Evolutionary conservation across 2,329 filamentous ascomycete species (phyloP).

Genomic region (Macrophomina pseudophaseolina): DNA sequence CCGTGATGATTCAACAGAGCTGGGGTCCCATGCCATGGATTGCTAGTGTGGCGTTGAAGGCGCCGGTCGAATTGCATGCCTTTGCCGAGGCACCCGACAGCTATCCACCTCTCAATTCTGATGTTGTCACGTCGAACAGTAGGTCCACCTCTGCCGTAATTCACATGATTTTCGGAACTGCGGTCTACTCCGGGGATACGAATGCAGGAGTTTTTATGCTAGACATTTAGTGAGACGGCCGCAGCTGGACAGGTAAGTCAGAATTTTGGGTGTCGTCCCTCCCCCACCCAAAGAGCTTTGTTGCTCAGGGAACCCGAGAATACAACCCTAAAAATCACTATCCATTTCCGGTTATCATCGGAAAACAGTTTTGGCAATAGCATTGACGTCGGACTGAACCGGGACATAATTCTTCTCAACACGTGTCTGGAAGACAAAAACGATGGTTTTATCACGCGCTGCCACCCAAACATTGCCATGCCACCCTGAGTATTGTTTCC

Average conservation of each 20-base stretch:
- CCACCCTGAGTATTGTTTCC: background rate
- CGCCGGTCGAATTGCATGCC: constrained; percentile 27
- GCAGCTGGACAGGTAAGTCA: constrained; percentile 25
- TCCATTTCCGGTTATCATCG: constrained; percentile 21
- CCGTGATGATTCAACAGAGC: constrained; percentile 18
- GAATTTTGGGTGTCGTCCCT: constrained; percentile 30
- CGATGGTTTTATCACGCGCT: constrained; percentile 36
- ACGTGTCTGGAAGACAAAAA: constrained; percentile 22
- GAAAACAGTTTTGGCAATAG: background rate
- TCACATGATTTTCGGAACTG: constrained; percentile 29
- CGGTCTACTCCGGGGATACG: constrained; percentile 25
- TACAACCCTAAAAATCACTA: constrained; percentile 13
- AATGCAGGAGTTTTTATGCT: constrained; percentile 27
- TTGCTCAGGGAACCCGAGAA: background rate
- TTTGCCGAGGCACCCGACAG: constrained; percentile 24
- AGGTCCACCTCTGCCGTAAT: constrained; percentile 26
- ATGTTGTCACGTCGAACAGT: constrained; percentile 27
- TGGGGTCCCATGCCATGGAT: constrained; percentile 31
- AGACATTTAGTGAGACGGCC: constrained; percentile 27
- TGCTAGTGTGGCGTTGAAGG: constrained; percentile 30
- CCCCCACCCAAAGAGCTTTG: constrained; percentile 23
- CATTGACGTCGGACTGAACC: constrained; percentile 15
- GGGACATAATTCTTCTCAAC: constrained; percentile 24
- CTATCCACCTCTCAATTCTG: constrained; percentile 27
- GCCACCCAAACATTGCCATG: constrained; percentile 2